Conservation (phyloP, 345 rosid genomes). For the Luvunga scandens region DNA sequence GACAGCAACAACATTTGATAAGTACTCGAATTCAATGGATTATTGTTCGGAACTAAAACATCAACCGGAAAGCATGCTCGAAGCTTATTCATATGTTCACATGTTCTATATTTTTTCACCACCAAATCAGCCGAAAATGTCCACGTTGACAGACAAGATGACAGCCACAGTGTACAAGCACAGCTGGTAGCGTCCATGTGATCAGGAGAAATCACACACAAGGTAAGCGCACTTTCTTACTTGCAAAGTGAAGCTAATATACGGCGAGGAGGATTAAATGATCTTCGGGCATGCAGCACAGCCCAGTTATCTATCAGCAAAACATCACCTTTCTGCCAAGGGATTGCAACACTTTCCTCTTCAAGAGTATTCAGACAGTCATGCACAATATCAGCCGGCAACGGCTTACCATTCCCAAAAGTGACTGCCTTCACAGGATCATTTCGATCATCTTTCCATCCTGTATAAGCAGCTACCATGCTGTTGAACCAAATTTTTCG, state of each 20-base stretch:
- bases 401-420: slow-evolving; percentile 65
- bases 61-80: not conserved
- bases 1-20: not conserved
- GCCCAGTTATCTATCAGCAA: slow-evolving; percentile 82
- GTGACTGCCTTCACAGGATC: slow-evolving; percentile 73
- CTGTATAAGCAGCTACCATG: slow-evolving; percentile 88
- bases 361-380: slow-evolving; percentile 68
- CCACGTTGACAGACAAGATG: not conserved
- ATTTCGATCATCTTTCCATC: slow-evolving; percentile 76
- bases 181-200: not conserved
- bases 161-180: not conserved
- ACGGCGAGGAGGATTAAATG: slow-evolving; percentile 75
- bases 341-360: slow-evolving; percentile 74
- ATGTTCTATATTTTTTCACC: not conserved
- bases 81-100: not conserved
- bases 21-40: too few relatives aligned
- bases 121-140: not conserved
- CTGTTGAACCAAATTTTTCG: slow-evolving; percentile 91
- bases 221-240: slow-evolving; percentile 14
- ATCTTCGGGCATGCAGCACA: slow-evolving; percentile 72
- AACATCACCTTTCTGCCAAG: slow-evolving; percentile 89
- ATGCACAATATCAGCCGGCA: slow-evolving; percentile 56
- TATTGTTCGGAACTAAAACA: not conserved
- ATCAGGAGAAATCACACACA: not conserved
- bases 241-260: slow-evolving; percentile 85